These are phyloP conservation scores for Sarocladiaceae sp. DNA, from an alignment of 2,329 filamentous ascomycete genomes.

Conservation along the genomic window DNA sequence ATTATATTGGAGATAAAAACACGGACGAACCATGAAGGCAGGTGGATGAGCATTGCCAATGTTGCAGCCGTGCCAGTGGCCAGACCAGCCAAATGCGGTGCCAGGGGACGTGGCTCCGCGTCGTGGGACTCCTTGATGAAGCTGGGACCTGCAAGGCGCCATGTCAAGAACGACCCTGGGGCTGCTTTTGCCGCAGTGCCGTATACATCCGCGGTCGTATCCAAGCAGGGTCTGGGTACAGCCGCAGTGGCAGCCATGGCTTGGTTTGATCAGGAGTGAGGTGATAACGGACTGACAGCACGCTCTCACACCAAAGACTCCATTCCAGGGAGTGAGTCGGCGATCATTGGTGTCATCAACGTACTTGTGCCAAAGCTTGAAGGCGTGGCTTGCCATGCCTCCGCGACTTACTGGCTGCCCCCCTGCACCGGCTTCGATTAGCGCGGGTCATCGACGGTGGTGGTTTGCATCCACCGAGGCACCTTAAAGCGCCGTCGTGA, in stretches of 20 bases:
- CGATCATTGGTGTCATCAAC: not conserved
- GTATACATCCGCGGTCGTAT: not conserved
- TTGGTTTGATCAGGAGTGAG: too few species aligned
- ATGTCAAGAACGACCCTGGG: too few species aligned
- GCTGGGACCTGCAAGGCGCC: too few species aligned
- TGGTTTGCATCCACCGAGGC: conserved; percentile 3
- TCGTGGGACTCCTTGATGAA: not conserved
- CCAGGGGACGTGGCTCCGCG: not conserved
- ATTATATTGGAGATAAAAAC: too few species aligned
- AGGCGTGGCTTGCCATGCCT: not conserved
- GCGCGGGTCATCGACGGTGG: not conserved
- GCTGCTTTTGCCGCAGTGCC: not conserved
- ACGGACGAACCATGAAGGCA: too few species aligned
- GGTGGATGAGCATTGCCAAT: not conserved
- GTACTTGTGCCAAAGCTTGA: not conserved
- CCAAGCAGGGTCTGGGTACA: not conserved
- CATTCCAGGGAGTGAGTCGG: not conserved
- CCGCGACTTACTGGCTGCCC: not conserved
- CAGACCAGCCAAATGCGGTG: conserved; percentile 1
- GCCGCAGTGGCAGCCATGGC: not conserved
- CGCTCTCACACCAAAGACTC: not conserved
- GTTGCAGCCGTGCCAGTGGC: too few species aligned
- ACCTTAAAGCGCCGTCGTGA: not conserved
- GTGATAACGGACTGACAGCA: not conserved
- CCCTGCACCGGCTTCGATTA: conserved; percentile 4